Evolutionary conservation across 805 yeast species (phyloP), one percentile per base, ranked within the genome.

Genomic region (Nakazawaea populi): DNA sequence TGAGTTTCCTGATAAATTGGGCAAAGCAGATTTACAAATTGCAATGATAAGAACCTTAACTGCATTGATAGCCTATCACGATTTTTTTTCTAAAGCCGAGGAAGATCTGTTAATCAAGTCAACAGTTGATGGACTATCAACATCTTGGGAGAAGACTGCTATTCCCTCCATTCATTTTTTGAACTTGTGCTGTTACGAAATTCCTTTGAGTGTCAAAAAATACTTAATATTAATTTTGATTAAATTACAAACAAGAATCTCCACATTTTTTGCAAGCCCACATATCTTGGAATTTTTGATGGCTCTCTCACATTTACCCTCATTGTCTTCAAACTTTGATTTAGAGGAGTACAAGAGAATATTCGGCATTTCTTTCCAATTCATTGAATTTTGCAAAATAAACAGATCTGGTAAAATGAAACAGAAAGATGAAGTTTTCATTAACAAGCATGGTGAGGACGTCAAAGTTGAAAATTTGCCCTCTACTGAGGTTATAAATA

Each of bases 351-450:
- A 76, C 62, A 85, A 83, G 58, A 73, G 90, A 44, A 88, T 89
- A 2, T 87, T 89, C 69, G 96, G 87, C 1, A 86, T 89, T 62
- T 85, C 90, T 1, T 87, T 89, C 69, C 83, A 84, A 58, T 85
- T 83, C 58, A 85, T 89, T 49, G 88, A 87, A 60, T 83, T 82
- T 60, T 49, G 34, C 31, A 49, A 49, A 34, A 31, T 44, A 14
- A 47, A 42, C 30, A 35, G 31, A 10, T 14, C 44, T 4, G 29
- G 34, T 4, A 24, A 9, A 4, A 80, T 89, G 1, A 72, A 76
- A 47, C 90, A 86, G 56, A 52, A 42, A 24, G 49, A 53, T 5
- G 54, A 46, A 36, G 54, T 47, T n/a, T 48, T 48, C 8, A 45
- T 61, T 4, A 70, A 70, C 37, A 58, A 61, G 38, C 72, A 71